Percentiles rank a stretch among this genome's conserved stretches.
Evolutionary conservation across 306 rosid genomes (phyloP).

Genomic region (Sophora flavescens): DNA sequence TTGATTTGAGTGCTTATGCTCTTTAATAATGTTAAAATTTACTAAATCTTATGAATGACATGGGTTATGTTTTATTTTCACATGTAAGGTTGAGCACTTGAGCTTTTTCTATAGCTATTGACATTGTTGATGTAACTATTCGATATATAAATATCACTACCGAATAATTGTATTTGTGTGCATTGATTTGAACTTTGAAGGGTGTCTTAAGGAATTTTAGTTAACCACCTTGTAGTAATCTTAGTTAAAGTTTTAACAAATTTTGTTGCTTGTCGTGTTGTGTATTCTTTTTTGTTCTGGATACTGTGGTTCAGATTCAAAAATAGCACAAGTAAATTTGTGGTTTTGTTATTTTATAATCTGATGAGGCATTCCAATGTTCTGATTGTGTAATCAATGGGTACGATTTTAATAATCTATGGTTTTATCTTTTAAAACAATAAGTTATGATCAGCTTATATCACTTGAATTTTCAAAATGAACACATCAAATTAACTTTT

Average conservation of each 20-base stretch:
- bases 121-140: not conserved
- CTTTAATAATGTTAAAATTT: slow-evolving; percentile 12
- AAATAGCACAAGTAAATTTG: not conserved
- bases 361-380: not conserved
- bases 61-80: slow-evolving; percentile 10
- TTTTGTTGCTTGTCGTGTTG: slow-evolving; percentile 21
- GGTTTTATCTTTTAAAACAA: not conserved
- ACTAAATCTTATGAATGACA: slow-evolving; percentile 1
- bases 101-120: slow-evolving; percentile 7
- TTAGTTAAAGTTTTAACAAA: not conserved
- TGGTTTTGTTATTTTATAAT: slow-evolving; percentile 14
- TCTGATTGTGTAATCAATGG: not conserved
- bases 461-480: slow-evolving; percentile 7
- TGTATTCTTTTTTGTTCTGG: not conserved
- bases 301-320: not conserved
- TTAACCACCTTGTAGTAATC: not conserved
- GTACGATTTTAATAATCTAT: not conserved
- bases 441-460: not conserved
- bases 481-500: not conserved
- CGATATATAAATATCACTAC: not conserved
- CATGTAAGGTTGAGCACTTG: slow-evolving; percentile 16
- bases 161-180: not conserved
- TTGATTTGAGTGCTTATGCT: slow-evolving; percentile 3
- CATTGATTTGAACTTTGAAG: slow-evolving; percentile 15
- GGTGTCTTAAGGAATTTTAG: not conserved